Conservation (phyloP, 192 early-diverging fungal genomes). For the Cladochytrium replicatum region DNA sequence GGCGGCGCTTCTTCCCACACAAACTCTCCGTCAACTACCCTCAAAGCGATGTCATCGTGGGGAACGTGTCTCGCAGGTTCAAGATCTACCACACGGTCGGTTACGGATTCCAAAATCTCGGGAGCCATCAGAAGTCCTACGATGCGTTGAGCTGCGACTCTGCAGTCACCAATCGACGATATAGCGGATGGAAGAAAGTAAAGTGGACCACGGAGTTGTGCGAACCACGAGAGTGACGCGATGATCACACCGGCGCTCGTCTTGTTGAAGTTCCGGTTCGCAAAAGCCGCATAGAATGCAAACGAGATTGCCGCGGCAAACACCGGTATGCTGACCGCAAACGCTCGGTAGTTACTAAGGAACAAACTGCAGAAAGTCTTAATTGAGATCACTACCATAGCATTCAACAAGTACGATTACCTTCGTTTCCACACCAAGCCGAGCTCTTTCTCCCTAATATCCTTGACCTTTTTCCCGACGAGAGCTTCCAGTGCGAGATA, state of each 20-base stretch:
- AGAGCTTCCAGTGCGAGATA: conserved; percentile 64
- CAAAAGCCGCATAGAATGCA: conserved; percentile 28
- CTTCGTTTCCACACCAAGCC: conserved; percentile 20
- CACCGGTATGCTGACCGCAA: conserved; percentile 37
- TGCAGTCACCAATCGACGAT: conserved; percentile 34
- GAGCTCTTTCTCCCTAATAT: conserved; percentile 33
- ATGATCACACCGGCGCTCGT: conserved; percentile 21
- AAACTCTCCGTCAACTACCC: conserved; percentile 50
- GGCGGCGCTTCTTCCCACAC: conserved; percentile 48
- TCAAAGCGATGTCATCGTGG: conserved; percentile 38
- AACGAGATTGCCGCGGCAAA: conserved; percentile 28
- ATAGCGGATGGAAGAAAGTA: conserved; percentile 40
- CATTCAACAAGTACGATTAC: conserved; percentile 38
- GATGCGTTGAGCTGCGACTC: conserved; percentile 38
- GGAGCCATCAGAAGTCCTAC: conserved; percentile 42
- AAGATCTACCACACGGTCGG: too few species aligned
- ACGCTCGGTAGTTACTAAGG: conserved; percentile 26
- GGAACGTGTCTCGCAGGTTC: conserved; percentile 26
- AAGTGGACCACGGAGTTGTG: conserved; percentile 35
- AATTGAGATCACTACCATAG: too few species aligned
- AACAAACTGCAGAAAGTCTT: conserved; percentile 27
- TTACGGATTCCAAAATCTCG: conserved; percentile 45
- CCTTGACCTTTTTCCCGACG: conserved; percentile 55
- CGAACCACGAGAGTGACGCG: conserved; percentile 35
- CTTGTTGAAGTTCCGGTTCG: conserved; percentile 2